Evolutionary conservation across 345 rosid species (phyloP), one percentile per base, ranked within the genome.

Genomic region (Syzygium grande): DNA sequence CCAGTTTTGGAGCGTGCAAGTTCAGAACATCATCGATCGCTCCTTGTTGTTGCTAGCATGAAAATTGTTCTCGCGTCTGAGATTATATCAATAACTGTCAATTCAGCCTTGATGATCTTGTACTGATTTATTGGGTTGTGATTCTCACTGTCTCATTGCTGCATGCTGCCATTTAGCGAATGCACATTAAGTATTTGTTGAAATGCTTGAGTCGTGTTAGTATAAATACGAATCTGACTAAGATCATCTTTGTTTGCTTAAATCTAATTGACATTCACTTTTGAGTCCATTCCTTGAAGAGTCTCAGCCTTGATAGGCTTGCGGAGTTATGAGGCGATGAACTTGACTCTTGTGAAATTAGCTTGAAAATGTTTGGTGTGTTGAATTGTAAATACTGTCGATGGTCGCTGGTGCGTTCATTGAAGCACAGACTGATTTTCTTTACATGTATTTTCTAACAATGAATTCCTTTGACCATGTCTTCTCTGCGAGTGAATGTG

Each of bases 151-250:
- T 55, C 12, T 55, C 59, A 4, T 55, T 23, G 59, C 1, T 0
- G 59, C 27, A 22, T 0, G 59, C n/a, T 56, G 59, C 59, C 12
- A 0, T 56, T 0, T 56, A 56, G 8, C 0, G 12, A 22, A 22
- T 56, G 27, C 27, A 4, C 12, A 22, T 3, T 11, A 0, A 21
- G 5, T 56, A 27, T 56, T 56, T 22, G 25, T 27, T 22, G 61
- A 56, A 56, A 22, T 56, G 61, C 27, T 21, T 11, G 0, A 56
- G 27, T 22, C 5, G 5, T 56, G 7, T 56, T 56, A 25, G 61
- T 56, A 56, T 56, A 22, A 56, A 54, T 56, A 56, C 9, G 61
- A 56, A 22, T 56, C 12, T 56, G 12, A 22, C 5, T 56, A 27
- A 56, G 61, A 55, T 55, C 3, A 0, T 8, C 27, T 51, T 22